Evolutionary conservation across 2,329 filamentous ascomycete species (phyloP).

Genomic region (Chalaropsis thielavioides): DNA sequence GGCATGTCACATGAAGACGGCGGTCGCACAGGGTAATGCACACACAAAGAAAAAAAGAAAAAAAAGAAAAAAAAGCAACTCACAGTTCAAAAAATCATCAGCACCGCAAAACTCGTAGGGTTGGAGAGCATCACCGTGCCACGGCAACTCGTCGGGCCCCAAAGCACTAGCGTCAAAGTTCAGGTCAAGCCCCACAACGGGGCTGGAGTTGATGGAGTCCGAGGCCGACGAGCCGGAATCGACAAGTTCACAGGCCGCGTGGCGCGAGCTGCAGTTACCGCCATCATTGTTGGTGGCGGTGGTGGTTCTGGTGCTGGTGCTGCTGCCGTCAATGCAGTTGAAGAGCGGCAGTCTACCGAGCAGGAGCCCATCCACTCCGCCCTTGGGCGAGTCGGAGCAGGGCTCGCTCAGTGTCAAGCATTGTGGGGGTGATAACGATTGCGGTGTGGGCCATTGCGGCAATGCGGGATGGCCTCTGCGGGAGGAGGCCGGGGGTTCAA

Average conservation of each 20-base stretch:
- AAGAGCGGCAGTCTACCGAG: not conserved
- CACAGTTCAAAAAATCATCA: slow-evolving; percentile 10
- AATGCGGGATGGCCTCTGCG: slow-evolving; percentile 13
- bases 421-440: not conserved
- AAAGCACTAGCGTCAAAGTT: slow-evolving; percentile 6
- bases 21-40: not conserved
- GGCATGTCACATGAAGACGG: not conserved
- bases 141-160: slow-evolving; percentile 2
- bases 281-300: not conserved
- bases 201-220: slow-evolving; percentile 13
- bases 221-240: slow-evolving; percentile 4
- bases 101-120: not conserved
- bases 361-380: not conserved
- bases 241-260: not conserved
- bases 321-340: not conserved
- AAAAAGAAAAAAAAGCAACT: not conserved
- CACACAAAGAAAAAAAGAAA: not conserved
- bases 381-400: slow-evolving; percentile 11
- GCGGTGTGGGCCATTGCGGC: slow-evolving; percentile 9
- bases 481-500: slow-evolving; percentile 10
- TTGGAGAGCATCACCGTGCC: slow-evolving; percentile 1
- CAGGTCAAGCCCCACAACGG: slow-evolving; percentile 8
- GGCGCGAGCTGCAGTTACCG: not conserved
- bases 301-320: not conserved
- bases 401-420: not conserved